A percentile compares a stretch with the other conserved stretches of the same genome.
phyloP scores from a whole-genome alignment of 2,329 filamentous ascomycete genomes.

The Xylariaceae sp. region DNA sequence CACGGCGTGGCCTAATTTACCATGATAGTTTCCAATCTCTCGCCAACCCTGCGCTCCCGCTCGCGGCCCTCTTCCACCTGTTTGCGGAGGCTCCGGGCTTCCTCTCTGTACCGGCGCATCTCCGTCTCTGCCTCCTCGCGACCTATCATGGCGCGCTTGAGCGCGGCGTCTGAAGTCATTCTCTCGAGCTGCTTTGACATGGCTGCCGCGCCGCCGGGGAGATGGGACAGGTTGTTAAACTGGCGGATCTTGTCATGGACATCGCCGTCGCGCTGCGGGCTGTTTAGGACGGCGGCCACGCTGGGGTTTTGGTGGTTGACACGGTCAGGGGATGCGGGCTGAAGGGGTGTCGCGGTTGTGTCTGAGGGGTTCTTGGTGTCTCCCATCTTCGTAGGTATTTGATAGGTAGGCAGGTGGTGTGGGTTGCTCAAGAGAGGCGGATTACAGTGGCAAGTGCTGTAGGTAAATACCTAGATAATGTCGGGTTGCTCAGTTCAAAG shows the following conservation, averaged over 20 bases:
- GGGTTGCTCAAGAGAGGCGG: background rate
- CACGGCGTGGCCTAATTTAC: slow-evolving; percentile 38
- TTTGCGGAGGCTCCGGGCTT: slow-evolving; percentile 51
- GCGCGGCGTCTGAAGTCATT: slow-evolving; percentile 60
- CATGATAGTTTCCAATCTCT: slow-evolving; percentile 65
- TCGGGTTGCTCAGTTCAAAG: background rate
- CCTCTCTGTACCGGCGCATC: slow-evolving; percentile 59
- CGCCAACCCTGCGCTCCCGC: slow-evolving; percentile 61
- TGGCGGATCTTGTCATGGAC: slow-evolving; percentile 36
- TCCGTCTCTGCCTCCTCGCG: slow-evolving; percentile 70
- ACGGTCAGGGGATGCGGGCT: slow-evolving; percentile 31
- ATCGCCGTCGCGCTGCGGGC: slow-evolving; percentile 30
- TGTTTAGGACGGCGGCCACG: slow-evolving; percentile 20
- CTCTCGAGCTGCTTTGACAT: slow-evolving; percentile 57
- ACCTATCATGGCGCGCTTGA: slow-evolving; percentile 63
- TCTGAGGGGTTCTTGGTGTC: slow-evolving; percentile 26
- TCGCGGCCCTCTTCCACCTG: slow-evolving; percentile 63
- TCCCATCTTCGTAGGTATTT: slow-evolving; percentile 26
- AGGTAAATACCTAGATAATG: background rate
- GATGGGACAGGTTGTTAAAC: slow-evolving; percentile 32
- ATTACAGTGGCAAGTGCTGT: background rate
- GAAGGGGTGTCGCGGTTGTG: slow-evolving; percentile 24
- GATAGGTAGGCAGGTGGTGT: background rate
- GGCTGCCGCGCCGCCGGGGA: slow-evolving; percentile 15
- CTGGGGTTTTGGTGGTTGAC: slow-evolving; percentile 30